Evolutionary conservation across 129 eudicot species (phyloP), one percentile per base, ranked within the genome.

Genomic region (Flaveria ramosissima): DNA sequence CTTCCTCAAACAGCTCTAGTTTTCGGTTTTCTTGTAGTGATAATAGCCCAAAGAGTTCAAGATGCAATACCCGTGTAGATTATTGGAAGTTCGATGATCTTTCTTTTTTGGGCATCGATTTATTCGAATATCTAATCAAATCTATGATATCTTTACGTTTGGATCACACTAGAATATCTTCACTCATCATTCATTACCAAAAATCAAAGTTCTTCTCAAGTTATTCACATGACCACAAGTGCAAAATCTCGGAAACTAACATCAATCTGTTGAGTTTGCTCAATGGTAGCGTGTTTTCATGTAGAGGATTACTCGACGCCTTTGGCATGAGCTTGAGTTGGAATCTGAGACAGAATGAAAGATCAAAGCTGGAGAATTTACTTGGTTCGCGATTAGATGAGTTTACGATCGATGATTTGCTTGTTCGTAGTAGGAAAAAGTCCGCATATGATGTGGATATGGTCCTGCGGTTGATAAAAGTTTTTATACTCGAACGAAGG

Each of bases 1-100:
- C 84, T 16, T 76, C 92, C 27, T 85, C 90, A 24, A 76, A 75
- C 45, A 68, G 81, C 52, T 78, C 87, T 26, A 72, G 82, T 17
- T 73, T 66, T 27, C 79, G 77, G 41, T 77, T 81, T 75, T 88
- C 92, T 0, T 63, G 61, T 26, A 83, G 83, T 15, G 91, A 90
- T 56, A 78, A 21, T 21, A 88, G 82, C 65, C 73, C 70, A 3
- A 59, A 68, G 21, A 50, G 84, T 69, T 74, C 74, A 15, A 82
- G 79, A 43, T 81, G 46, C 42, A 42, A 66, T 36, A 62, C 20
- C 53, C 72, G 16, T 59, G 77, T 45, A 51, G 65, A 77, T 5
- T 42, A 65, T 61, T 82, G 88, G 88, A 85, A 86, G 86, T 82
- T 88, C 52, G 82, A 83, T 51, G 93, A 90, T 73, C 86, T 90